Evolutionary conservation across 441 rosid genomes (phyloP), one percentile per base, ranked within the genome.

Genomic region (Erysimum pusillum): DNA sequence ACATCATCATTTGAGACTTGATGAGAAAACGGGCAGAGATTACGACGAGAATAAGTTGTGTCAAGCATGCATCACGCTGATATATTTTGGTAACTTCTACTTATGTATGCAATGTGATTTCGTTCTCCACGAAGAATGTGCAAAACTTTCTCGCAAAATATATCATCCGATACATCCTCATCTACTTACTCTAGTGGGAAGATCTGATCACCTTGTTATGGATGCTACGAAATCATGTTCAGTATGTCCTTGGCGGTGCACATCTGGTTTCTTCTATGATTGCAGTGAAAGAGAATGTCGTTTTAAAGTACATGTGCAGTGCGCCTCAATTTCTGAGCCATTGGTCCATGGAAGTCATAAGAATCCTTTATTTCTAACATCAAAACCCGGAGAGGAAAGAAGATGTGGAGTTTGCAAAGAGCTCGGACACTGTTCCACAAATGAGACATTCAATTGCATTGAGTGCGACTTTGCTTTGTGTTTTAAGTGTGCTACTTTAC

Each of bases 291-390:
- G 49, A 17, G 7, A 3, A 2, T 67, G 34, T 67, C 0, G 1
- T 35, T 51, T 67, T 36, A 49, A 8, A 35, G 3, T 49, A 18
- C 48, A 67, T 5, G 35, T 67, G 20, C 59, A 66, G 5, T 66
- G 71, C 32, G 71, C 46, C 13, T 20, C 20, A 20, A 13, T 51
- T 7, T 25, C 22, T 4, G 39, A 63, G 68, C 68, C 68, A 28
- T 28, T 45, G n/a, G 6, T 44, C 14, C 68, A 63, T 45, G 38
- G 1, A 44, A 45, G 41, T 45, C 69, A 63, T 31, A 28, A 0
- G 2, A 39, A 63, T 63, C 39, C 69, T 63, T 63, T 63, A 46
- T 63, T 44, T 6, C 9, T 63, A 63, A 63, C 69, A 45, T 63
- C 69, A 8, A 63, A 63, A 28, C 69, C 69, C 14, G 41, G 10